Evolutionary conservation across 805 yeast species (phyloP), one percentile per base, ranked within the genome.

Genomic region (Kodamaea neixiangensis): DNA sequence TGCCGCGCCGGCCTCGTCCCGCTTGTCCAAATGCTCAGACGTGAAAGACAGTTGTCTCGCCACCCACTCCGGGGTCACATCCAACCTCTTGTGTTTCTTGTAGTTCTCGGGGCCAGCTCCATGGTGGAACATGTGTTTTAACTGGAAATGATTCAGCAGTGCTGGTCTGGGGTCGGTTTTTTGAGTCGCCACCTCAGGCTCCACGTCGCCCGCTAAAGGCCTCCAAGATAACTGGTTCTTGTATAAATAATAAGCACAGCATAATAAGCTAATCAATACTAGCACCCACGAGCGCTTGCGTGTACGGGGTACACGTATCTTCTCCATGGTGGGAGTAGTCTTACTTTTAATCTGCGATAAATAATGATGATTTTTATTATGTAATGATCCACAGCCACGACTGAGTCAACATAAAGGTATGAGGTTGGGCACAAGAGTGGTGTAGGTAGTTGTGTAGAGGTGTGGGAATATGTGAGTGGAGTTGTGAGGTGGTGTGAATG

Each of bases 61-160:
- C 38, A 79, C 54, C 54, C 73, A 76, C 40, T 64, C 66, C 0
- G 69, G 68, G 0, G 83, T 79, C 9, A 81, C 66, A 56, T 82
- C 86, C 44, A 83, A 61, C 46, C 86, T 65, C 18, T 77, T 67
- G 57, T 80, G 86, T 0, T 66, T 54, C 20, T 65, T 67, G 44
- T 73, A 68, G 48, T 73, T 55, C n/a, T 59, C 49, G 10, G 47
- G 29, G 7, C 80, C 81, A 0, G 85, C 73, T 46, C 82, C 83
- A 58, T 82, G 86, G 59, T 85, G 89, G 58, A 71, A 82, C 3
- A 85, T 76, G 59, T 85, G 89, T 57, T 74, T 82, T 21, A 85
- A 56, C 45, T 59, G 65, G 57, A 72, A 62, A 11, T 47, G 47
- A 22, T 35, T 34, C 35, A 31, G 29, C 21, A 21, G 25, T 18